Evolutionary conservation across 257 asterid species (phyloP).

Genomic region (Cynanchum wilfordii): DNA sequence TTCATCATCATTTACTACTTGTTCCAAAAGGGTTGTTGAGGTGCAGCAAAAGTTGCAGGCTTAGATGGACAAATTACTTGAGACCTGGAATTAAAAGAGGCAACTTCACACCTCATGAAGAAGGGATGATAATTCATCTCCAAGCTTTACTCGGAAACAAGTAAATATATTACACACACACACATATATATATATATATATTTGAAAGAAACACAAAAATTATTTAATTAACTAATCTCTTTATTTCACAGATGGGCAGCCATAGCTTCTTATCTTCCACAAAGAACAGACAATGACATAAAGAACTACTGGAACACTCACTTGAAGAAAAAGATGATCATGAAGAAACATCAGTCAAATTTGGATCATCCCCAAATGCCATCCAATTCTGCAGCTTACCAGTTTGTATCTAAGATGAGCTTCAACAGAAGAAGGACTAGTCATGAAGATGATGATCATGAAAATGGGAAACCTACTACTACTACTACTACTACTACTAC

Average conservation of each 20-base stretch:
- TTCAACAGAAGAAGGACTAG: too few species aligned
- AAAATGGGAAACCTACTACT: constrained; percentile 11
- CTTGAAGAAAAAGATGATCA: constrained; percentile 66
- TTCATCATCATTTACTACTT: neutral
- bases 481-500: constrained; percentile 12
- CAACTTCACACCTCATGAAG: constrained; percentile 92
- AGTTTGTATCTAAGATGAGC: constrained; percentile 27
- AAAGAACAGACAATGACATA: constrained; percentile 92
- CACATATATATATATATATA: too few species aligned
- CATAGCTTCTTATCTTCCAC: constrained; percentile 90
- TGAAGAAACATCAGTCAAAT: constrained; percentile 44
- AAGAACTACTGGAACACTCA: constrained; percentile 98
- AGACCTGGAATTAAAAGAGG: constrained; percentile 98
- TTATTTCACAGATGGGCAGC: constrained; percentile 77
- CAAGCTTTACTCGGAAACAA: constrained; percentile 95
- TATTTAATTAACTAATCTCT: too few species aligned
- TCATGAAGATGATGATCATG: neutral
- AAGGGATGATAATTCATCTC: constrained; percentile 95
- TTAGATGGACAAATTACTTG: constrained; percentile 90
- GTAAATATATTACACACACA: constrained; percentile 26
- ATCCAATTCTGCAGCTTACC: constrained; percentile 26
- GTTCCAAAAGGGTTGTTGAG: constrained; percentile 59
- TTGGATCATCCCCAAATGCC: constrained; percentile 37
- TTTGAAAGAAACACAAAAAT: too few species aligned
- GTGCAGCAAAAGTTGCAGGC: constrained; percentile 98